Base-by-base conservation (phyloP, 768 basidiomycete species). In the Leccinum pellstonianum region DNA sequence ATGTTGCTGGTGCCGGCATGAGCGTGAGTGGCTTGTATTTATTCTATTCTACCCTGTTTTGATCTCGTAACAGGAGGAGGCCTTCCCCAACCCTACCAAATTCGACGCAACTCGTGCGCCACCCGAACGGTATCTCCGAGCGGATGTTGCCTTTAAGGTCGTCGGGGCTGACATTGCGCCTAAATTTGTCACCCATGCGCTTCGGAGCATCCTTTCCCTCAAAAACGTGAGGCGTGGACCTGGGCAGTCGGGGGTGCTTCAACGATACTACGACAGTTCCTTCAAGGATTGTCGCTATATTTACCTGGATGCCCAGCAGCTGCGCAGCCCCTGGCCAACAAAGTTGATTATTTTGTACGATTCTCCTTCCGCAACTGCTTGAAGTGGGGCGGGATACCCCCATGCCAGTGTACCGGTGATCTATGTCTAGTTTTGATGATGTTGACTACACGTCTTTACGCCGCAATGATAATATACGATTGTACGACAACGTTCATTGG, bases 311-410 rank as follows among this genome's bases (percentile, higher is more conserved):
- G 65, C 69, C 1, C 70, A 77, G 1, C 80, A 84, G 65, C 56
- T 75, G n/a, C 75, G 81, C 11, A 77, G 77, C 4, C 83, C 88
- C 17, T 91, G 89, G 89, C 87, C 90, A 1, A 82, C 80, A 7
- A 83, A 84, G 2, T 75, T 92, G 80, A 74, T 84, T 27, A 66
- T 91, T 37, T 76, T 85, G 76, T 74, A 74, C 19, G 73, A 73
- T 54, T 47, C 19, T 23, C 37, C 72, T 49, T 31, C 64, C 25
- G 38, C 61, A 8, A 17, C 60, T 55, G 57, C 59, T 52, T 73
- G 65, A 74, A 3, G 41, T 5, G 47, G n/a, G n/a, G 41, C n/a
- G 11, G 33, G 12, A 33, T 33, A 33, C 12, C 33, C 33, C 33
- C 33, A 33, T 33, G 12, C 17, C 19, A 46, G 9, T 46, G 19